Evolutionary conservation across 768 basidiomycete species (phyloP).

Genomic region (Leccinum broughii): DNA sequence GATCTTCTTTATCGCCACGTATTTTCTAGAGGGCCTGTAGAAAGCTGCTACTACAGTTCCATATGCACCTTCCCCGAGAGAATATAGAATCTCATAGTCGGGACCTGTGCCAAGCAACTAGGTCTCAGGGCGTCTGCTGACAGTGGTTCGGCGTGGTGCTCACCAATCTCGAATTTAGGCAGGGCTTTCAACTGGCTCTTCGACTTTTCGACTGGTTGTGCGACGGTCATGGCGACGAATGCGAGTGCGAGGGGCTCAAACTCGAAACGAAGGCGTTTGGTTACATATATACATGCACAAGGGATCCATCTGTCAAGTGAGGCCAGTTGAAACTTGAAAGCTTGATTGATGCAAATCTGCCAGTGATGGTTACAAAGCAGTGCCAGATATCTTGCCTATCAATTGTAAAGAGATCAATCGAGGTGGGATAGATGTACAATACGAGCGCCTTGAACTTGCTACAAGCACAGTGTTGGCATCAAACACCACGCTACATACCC

Average conservation of each 20-base stretch:
- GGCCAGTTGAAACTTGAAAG: not conserved
- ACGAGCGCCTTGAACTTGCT: not conserved
- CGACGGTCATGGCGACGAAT: slow-evolving; percentile 9
- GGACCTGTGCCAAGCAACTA: slow-evolving; percentile 46
- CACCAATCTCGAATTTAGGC: slow-evolving; percentile 74
- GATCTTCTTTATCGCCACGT: slow-evolving; percentile 96
- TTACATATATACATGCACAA: slow-evolving; percentile 5
- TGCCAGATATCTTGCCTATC: slow-evolving; percentile 9
- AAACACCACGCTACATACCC: not conserved
- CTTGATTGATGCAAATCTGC: slow-evolving; percentile 15
- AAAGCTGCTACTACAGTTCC: slow-evolving; percentile 88
- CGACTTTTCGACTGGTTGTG: slow-evolving; percentile 15
- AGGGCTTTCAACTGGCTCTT: slow-evolving; percentile 59
- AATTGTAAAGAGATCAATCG: not conserved
- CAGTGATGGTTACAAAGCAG: slow-evolving; percentile 4
- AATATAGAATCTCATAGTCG: slow-evolving; percentile 71
- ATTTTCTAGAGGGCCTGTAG: slow-evolving; percentile 75
- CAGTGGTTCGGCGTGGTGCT: slow-evolving; percentile 10
- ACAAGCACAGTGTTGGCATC: not conserved
- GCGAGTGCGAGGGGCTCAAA: not conserved
- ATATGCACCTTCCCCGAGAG: slow-evolving; percentile 85
- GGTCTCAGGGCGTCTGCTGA: not conserved
- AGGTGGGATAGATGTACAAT: slow-evolving; percentile 11
- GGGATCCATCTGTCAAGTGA: not conserved
- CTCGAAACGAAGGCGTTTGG: not conserved